A percentile compares a stretch with the other conserved stretches of the same genome.
Evolutionary conservation across 2,329 filamentous ascomycete genomes (phyloP).

Genomic region (Ceratocystis lukuohia): DNA sequence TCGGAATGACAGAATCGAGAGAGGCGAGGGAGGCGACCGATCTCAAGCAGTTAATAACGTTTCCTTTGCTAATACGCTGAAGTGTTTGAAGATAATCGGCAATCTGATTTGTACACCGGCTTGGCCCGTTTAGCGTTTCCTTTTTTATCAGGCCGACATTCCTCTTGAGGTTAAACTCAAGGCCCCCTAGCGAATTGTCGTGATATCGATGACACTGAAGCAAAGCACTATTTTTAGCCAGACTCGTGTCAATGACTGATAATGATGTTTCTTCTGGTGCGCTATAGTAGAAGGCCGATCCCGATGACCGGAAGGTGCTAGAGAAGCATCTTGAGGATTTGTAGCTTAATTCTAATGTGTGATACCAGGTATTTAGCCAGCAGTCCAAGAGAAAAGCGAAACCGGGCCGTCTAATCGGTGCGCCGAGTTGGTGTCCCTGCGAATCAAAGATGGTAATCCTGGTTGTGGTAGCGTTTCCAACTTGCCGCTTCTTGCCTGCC

Average conservation of each 20-base stretch:
- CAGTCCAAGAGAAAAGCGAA: neutral
- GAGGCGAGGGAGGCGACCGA: too few species aligned
- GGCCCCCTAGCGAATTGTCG: too few species aligned
- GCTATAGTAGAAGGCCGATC: neutral
- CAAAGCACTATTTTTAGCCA: neutral
- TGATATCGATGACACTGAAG: too few species aligned
- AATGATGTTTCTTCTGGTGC: too few species aligned
- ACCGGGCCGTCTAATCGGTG: neutral
- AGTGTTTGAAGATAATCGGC: too few species aligned
- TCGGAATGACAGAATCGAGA: too few species aligned
- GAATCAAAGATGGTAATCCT: neutral
- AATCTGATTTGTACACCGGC: too few species aligned
- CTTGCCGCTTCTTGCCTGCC: neutral
- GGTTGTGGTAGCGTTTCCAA: neutral
- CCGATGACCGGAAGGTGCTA: neutral
- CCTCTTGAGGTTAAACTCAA: too few species aligned
- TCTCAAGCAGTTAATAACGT: too few species aligned
- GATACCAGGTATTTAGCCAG: neutral
- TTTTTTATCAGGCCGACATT: too few species aligned
- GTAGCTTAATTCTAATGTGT: neutral
- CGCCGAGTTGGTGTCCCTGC: neutral
- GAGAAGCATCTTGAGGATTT: neutral
- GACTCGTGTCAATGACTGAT: neutral
- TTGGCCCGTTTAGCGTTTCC: too few species aligned
- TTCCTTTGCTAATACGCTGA: too few species aligned